Evolutionary conservation across 306 rosid species (phyloP).

Genomic region (Delonix regia): DNA sequence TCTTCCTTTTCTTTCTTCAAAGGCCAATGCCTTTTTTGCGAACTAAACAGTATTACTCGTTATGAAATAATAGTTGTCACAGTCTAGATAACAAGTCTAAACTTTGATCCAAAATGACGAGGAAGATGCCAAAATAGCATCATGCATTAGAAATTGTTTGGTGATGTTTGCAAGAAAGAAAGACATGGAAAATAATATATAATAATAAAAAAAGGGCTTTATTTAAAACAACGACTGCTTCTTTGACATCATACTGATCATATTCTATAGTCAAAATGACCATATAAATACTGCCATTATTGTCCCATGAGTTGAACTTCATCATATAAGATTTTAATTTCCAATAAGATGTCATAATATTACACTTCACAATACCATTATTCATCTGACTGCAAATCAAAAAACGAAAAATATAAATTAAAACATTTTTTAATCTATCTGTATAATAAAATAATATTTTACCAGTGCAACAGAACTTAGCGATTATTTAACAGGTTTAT

Average conservation of each 20-base stretch:
- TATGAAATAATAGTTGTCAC: too few species aligned
- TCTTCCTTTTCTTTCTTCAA: too few species aligned
- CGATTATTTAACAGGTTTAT: background rate
- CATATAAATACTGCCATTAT: background rate
- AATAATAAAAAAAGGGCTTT: too few species aligned
- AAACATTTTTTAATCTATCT: background rate
- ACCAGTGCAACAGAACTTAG: background rate
- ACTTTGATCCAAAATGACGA: too few species aligned
- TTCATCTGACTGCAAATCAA: background rate
- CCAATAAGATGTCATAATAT: background rate
- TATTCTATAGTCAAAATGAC: background rate
- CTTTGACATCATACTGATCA: background rate
- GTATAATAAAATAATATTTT: background rate
- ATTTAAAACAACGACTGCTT: background rate
- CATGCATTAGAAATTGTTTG: background rate
- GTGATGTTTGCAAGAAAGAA: background rate
- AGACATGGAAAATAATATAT: too few species aligned
- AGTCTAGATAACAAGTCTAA: too few species aligned
- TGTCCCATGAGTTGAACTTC: background rate
- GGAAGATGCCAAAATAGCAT: background rate
- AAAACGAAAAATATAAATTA: background rate
- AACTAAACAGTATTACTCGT: too few species aligned
- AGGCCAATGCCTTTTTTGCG: too few species aligned
- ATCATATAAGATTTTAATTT: background rate
- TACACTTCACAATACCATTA: background rate